phyloP scores from a whole-genome alignment of 2,329 filamentous ascomycete species.

The Fusarium sp. region DNA sequence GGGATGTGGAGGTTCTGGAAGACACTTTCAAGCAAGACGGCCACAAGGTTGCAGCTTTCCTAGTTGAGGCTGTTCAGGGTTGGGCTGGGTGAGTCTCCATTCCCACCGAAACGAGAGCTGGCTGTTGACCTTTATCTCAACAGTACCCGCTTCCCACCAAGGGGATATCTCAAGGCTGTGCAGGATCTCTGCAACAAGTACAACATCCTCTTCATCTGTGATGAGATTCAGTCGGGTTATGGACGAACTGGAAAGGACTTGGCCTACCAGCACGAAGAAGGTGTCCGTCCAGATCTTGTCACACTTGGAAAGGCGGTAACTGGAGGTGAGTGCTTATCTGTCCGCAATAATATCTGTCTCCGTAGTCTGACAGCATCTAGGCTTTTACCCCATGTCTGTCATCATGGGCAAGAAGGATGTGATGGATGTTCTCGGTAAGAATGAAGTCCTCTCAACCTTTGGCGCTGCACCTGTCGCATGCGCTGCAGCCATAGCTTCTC shows the following conservation, averaged over 20 bases:
- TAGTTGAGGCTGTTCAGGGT: constrained; percentile 74
- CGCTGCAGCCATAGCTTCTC: constrained; percentile 4
- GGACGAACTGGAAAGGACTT: constrained; percentile 91
- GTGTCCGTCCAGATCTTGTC: constrained; percentile 90
- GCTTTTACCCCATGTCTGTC: constrained; percentile 14
- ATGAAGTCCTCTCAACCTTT: constrained; percentile 12
- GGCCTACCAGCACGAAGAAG: constrained; percentile 83
- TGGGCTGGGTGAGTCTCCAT: constrained; percentile 90
- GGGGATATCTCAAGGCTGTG: constrained; percentile 77
- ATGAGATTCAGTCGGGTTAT: constrained; percentile 97
- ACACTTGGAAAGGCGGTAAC: constrained; percentile 94
- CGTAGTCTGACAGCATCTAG: neutral
- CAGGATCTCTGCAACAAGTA: constrained; percentile 91
- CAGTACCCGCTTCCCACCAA: constrained; percentile 15
- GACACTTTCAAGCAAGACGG: constrained; percentile 16
- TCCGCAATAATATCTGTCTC: too few species aligned
- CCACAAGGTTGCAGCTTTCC: constrained; percentile 75
- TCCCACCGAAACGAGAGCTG: constrained; percentile 61
- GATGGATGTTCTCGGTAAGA: neutral
- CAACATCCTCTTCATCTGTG: constrained; percentile 95
- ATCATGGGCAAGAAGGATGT: constrained; percentile 8
- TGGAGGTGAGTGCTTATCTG: constrained; percentile 64
- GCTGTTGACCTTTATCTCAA: neutral
- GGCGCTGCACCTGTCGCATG: neutral
- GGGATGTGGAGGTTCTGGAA: constrained; percentile 1